Percentiles rank a stretch among this genome's conserved stretches.
Evolutionary conservation across 208 protist genomes (phyloP).

Genomic region (Leishmania tropica): DNA sequence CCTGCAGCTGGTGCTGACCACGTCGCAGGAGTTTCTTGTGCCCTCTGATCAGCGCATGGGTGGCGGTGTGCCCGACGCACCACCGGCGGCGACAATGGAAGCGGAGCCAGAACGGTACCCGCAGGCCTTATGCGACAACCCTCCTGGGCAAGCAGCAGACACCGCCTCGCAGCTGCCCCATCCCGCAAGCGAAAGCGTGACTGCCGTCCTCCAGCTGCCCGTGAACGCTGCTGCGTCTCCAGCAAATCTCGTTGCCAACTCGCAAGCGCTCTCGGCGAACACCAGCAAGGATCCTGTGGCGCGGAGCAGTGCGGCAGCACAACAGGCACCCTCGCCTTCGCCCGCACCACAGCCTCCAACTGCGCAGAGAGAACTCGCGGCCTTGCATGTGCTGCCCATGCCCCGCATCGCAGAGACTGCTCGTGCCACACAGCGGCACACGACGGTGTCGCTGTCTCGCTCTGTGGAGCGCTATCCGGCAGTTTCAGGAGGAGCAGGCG

Average conservation of each 20-base stretch:
- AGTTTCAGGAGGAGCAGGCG: neutral
- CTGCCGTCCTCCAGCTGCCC: neutral
- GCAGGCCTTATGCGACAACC: neutral
- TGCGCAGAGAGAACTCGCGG: neutral
- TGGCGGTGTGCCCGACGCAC: neutral
- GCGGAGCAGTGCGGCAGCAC: neutral
- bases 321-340: neutral
- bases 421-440: neutral
- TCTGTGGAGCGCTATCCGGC: too few relatives aligned
- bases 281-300: neutral
- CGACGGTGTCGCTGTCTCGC: neutral
- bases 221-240: neutral
- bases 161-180: neutral
- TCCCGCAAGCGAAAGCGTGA: neutral
- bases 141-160: neutral
- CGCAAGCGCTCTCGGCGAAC: neutral
- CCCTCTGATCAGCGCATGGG: conserved; percentile 6
- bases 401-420: neutral
- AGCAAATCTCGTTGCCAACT: neutral
- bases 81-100: neutral
- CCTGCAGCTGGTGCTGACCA: conserved; percentile 15
- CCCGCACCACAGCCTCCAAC: neutral
- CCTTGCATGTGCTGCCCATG: neutral
- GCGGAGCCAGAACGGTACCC: neutral
- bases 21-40: conserved; percentile 22